Evolutionary conservation across 208 protist genomes (phyloP), one percentile per base, ranked within the genome.

Genomic region (Acanthamoeba sp.): DNA sequence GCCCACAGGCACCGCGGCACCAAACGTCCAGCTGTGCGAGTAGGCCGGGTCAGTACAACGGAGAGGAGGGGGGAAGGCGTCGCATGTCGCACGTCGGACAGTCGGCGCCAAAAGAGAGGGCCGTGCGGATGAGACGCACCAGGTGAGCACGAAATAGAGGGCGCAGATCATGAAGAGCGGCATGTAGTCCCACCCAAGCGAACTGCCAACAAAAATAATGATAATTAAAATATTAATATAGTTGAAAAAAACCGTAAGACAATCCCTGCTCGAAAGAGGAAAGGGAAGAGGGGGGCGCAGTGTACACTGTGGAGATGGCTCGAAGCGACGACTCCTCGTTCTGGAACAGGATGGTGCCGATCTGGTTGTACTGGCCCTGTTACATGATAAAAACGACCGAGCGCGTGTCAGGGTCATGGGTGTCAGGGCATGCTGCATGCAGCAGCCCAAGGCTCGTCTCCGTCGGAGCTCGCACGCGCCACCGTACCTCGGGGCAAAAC

Each of bases 1-100:
- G 22, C 76, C 76, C 29, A 85, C 76, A 9, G 76, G 76, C 9
- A 57, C 76, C 27, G 76, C 76, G 1, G 76, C 18, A 29, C 76
- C 76, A 57, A 85, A 85, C 38, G 76, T 85, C 76, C 76, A 85
- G 45, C 73, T 82, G n/a, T n/a, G n/a, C n/a, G n/a, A n/a, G n/a
- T n/a, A n/a, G n/a, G n/a, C n/a, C 20, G 52, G 20, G 20, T 24
- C 10, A 59, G 20, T 24, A 59, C 14, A 59, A 59, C 52, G 20
- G 20, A 59, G n/a, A n/a, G n/a, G n/a, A n/a, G n/a, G n/a, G n/a
- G n/a, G n/a, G n/a, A n/a, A n/a, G n/a, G n/a, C n/a, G n/a, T n/a
- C n/a, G n/a, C n/a, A 48, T 48, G 42, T 48, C 42, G 42, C 42
- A 48, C 10, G 42, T 3, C 10, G 42, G 48, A 16, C 48, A 55